These are phyloP conservation scores for Coniosporium tulheliwenetii DNA, from an alignment of 2,329 filamentous ascomycete genomes.

Conservation along the genomic window DNA sequence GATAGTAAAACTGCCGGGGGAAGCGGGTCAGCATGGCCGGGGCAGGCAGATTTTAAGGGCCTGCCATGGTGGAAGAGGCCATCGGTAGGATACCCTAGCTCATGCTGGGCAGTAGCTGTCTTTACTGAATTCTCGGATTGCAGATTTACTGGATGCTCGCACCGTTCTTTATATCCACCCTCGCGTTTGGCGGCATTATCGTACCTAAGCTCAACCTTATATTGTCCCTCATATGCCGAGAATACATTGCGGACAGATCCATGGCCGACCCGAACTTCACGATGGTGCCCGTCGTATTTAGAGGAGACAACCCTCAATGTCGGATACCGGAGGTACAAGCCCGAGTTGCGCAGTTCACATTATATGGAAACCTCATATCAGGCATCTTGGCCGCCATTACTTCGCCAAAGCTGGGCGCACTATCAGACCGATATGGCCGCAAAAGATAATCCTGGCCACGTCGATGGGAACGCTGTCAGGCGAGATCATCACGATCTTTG, in stretches of 20 bases:
- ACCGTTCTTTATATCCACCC: slow-evolving; percentile 65
- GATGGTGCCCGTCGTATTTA: slow-evolving; percentile 49
- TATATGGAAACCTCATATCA: slow-evolving; percentile 57
- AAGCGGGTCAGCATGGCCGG: slow-evolving; percentile 8
- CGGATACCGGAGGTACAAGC: slow-evolving; percentile 64
- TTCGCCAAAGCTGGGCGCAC: slow-evolving; percentile 65
- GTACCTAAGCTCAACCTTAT: slow-evolving; percentile 84
- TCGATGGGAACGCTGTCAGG: slow-evolving; percentile 58
- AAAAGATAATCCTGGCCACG: slow-evolving; percentile 50
- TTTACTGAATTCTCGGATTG: background rate
- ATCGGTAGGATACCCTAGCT: slow-evolving; percentile 31
- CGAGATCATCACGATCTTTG: slow-evolving; percentile 64
- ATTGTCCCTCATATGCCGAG: slow-evolving; percentile 64
- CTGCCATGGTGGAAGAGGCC: slow-evolving; percentile 48
- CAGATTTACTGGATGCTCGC: slow-evolving; percentile 69
- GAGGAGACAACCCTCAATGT: slow-evolving; percentile 64
- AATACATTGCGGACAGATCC: slow-evolving; percentile 60
- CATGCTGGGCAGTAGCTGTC: background rate
- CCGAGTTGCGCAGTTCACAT: slow-evolving; percentile 59
- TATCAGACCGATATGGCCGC: slow-evolving; percentile 79
- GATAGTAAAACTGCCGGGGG: slow-evolving; percentile 6
- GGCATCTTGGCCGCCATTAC: slow-evolving; percentile 68
- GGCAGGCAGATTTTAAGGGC: slow-evolving; percentile 37
- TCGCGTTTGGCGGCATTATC: slow-evolving; percentile 73
- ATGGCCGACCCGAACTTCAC: slow-evolving; percentile 41